Evolutionary conservation across 257 asterid species (phyloP).

Genomic region (Solanum rostratum): DNA sequence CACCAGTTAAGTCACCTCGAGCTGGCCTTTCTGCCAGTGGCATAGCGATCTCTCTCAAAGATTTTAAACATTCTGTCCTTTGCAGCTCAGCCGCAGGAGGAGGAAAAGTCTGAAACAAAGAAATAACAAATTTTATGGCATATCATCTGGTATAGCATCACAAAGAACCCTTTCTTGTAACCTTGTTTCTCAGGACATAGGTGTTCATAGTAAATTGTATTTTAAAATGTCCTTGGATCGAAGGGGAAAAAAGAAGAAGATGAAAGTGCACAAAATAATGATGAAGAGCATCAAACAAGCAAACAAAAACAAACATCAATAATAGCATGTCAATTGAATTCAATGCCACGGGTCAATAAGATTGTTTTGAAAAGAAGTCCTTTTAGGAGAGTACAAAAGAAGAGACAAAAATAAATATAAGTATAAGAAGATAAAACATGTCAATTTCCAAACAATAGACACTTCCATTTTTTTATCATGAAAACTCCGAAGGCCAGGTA

Average conservation of each 20-base stretch:
- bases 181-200: background rate
- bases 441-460: background rate
- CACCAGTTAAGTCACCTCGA: constrained; percentile 98
- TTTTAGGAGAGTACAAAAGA: background rate
- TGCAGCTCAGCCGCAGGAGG: constrained; percentile 79
- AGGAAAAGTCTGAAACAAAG: constrained; percentile 65
- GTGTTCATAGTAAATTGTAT: background rate
- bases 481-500: background rate
- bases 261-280: background rate
- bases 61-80: constrained; percentile 83
- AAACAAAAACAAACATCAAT: background rate
- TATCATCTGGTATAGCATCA: constrained; percentile 7
- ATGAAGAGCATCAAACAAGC: background rate
- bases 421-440: background rate
- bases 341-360: background rate
- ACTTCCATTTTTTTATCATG: background rate
- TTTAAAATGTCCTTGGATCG: background rate
- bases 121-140: constrained; percentile 6
- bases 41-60: constrained; percentile 65
- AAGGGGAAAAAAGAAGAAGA: background rate
- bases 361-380: background rate
- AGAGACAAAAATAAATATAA: background rate
- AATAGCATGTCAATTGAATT: background rate
- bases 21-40: constrained; percentile 97
- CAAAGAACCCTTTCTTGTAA: background rate